Conservation (phyloP, 2,329 filamentous ascomycete species). For the Penicillium sp. region DNA sequence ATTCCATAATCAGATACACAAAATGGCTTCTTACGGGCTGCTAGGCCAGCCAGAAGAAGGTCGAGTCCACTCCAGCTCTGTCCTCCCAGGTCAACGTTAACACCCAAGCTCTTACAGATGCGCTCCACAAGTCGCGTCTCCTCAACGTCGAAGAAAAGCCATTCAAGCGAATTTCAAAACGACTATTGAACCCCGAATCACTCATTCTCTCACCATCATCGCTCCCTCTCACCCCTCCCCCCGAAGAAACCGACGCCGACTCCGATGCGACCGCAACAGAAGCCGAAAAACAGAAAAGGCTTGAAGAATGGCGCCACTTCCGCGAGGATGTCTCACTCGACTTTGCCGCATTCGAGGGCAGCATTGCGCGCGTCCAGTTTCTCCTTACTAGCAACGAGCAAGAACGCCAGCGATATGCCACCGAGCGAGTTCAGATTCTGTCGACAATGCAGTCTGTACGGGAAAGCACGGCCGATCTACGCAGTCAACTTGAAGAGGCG, state of each 20-base stretch:
- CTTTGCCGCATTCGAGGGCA: constrained; percentile 82
- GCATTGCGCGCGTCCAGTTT: constrained; percentile 83
- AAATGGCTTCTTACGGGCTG: constrained; percentile 61
- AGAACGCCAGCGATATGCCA: constrained; percentile 79
- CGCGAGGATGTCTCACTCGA: constrained; percentile 83
- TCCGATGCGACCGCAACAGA: constrained; percentile 43
- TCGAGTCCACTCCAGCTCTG: constrained; percentile 18
- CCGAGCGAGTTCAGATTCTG: constrained; percentile 75
- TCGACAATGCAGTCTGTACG: constrained; percentile 74
- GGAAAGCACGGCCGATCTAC: constrained; percentile 69
- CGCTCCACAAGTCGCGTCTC: constrained; percentile 82
- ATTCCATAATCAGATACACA: neutral
- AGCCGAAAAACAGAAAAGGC: constrained; percentile 50
- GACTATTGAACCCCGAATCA: constrained; percentile 67
- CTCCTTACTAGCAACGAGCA: constrained; percentile 76
- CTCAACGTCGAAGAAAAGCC: constrained; percentile 89
- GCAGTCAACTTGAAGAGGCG: constrained; percentile 72
- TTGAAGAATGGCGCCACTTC: constrained; percentile 63
- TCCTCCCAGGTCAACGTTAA: constrained; percentile 19
- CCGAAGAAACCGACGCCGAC: constrained; percentile 53
- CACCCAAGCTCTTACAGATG: constrained; percentile 50
- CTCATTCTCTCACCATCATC: constrained; percentile 58
- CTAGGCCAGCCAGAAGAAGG: constrained; percentile 67
- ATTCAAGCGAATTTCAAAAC: constrained; percentile 83
- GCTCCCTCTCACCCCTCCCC: constrained; percentile 64